A percentile compares a stretch with the other conserved stretches of the same genome.
These are phyloP conservation scores for Isabelozyma rhagii DNA, from an alignment of 805 yeast species.

Conservation along the genomic window DNA sequence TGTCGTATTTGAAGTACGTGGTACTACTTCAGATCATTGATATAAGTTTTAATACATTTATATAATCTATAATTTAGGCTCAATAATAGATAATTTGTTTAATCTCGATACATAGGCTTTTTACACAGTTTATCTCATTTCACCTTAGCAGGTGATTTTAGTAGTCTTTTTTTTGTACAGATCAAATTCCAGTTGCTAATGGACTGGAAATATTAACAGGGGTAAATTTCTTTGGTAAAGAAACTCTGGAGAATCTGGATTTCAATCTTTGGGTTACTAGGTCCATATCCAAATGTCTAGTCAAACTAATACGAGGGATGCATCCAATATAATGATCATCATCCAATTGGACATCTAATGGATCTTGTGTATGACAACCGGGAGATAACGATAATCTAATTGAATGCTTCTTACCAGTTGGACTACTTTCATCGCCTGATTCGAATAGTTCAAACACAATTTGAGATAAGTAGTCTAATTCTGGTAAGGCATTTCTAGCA, in stretches of 20 bases:
- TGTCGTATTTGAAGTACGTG: conserved; percentile 4
- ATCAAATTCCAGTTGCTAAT: conserved; percentile 22
- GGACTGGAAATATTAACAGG: conserved; percentile 87
- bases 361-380: conserved; percentile 98
- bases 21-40: conserved; percentile 5
- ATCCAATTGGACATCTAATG: conserved; percentile 93
- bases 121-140: too few species aligned
- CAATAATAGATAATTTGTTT: conserved; percentile 2
- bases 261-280: conserved; percentile 77
- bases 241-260: conserved; percentile 80
- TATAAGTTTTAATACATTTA: neutral
- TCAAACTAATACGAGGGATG: conserved; percentile 84
- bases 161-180: neutral
- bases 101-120: neutral
- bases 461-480: conserved; percentile 91
- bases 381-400: conserved; percentile 91
- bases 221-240: conserved; percentile 85
- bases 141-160: neutral
- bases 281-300: conserved; percentile 91
- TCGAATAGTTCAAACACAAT: conserved; percentile 92
- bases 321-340: conserved; percentile 96
- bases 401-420: conserved; percentile 78
- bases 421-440: conserved; percentile 56
- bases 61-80: conserved; percentile 1
- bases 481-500: conserved; percentile 93